These are phyloP conservation scores for Salicornia ramosissima DNA, from an alignment of 148 eudicot species.

Conservation along the genomic window DNA sequence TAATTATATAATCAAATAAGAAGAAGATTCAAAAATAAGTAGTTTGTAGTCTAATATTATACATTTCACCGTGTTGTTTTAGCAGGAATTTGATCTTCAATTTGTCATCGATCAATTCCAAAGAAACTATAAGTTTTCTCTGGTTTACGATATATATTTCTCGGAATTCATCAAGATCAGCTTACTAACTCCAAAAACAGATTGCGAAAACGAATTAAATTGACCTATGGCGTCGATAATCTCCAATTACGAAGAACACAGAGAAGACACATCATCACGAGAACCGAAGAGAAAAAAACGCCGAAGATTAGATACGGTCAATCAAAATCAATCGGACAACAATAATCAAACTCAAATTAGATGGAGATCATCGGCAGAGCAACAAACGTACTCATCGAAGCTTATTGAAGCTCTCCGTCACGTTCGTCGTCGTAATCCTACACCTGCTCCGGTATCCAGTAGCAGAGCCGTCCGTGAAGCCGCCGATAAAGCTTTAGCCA, in stretches of 20 bases:
- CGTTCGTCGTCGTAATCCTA: constrained; percentile 34
- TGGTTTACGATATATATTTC: too few species aligned
- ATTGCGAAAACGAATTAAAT: background rate
- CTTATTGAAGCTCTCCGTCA: constrained; percentile 59
- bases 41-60: too few species aligned
- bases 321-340: constrained; percentile 8
- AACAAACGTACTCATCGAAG: constrained; percentile 49
- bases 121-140: too few species aligned
- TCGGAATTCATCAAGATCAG: background rate
- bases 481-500: constrained; percentile 68
- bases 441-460: constrained; percentile 20
- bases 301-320: constrained; percentile 21
- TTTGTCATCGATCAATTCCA: background rate
- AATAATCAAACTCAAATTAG: constrained; percentile 21
- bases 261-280: constrained; percentile 20
- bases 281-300: constrained; percentile 33
- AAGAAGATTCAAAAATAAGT: too few species aligned
- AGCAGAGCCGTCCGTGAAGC: constrained; percentile 57
- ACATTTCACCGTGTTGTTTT: too few species aligned
- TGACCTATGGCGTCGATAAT: constrained; percentile 13
- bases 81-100: background rate
- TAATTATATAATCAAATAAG: too few species aligned
- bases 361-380: constrained; percentile 57
- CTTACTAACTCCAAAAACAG: background rate
- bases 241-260: constrained; percentile 32